These are phyloP conservation scores for Ploettnerulaceae sp. DNA, from an alignment of 2,329 filamentous ascomycete genomes.

Conservation along the genomic window DNA sequence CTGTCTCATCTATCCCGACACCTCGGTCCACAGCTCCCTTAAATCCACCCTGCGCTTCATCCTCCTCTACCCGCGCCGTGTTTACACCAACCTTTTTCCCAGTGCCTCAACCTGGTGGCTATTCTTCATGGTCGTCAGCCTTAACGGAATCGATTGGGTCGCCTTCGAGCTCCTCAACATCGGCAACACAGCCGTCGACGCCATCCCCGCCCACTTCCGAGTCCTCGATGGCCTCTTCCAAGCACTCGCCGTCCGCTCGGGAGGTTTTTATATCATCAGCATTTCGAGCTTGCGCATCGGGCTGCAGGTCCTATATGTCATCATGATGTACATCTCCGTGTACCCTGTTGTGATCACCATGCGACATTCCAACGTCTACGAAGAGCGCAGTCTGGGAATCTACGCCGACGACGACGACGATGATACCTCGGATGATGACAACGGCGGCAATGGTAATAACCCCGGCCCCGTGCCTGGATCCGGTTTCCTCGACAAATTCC, in stretches of 20 bases:
- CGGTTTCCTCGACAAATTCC: conserved; percentile 10
- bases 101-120: conserved; percentile 62
- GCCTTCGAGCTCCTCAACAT: conserved; percentile 63
- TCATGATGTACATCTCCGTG: conserved; percentile 63
- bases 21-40: conserved; percentile 26
- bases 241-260: conserved; percentile 57
- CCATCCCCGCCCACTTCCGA: conserved; percentile 48
- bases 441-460: background rate
- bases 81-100: conserved; percentile 62
- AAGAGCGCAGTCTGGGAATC: conserved; percentile 61
- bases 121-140: conserved; percentile 52
- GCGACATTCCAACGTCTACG: conserved; percentile 67
- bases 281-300: conserved; percentile 52
- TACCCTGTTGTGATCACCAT: conserved; percentile 60
- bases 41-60: conserved; percentile 51
- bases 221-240: conserved; percentile 63
- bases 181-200: conserved; percentile 50
- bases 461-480: background rate
- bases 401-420: conserved; percentile 37
- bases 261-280: conserved; percentile 61
- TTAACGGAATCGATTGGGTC: conserved; percentile 61
- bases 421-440: background rate
- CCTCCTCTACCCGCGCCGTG: conserved; percentile 50
- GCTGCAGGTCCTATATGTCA: conserved; percentile 54
- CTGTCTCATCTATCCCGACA: conserved; percentile 36